Evolutionary conservation across 2,329 filamentous ascomycete species (phyloP), one percentile per base, ranked within the genome.

Genomic region (Nothomitra cinnamomea): DNA sequence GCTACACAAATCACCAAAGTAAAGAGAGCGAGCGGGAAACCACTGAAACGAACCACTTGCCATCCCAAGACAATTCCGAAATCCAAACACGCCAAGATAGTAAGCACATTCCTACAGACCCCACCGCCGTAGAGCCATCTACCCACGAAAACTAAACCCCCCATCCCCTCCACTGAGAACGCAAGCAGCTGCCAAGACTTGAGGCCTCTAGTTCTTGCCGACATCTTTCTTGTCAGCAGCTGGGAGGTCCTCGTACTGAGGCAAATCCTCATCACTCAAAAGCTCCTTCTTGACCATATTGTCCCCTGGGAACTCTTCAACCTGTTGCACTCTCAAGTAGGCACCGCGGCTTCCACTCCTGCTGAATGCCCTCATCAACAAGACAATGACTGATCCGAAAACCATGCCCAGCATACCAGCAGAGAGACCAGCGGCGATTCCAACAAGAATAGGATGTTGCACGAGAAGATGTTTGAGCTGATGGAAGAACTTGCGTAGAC

Each of bases 361-460:
- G 60, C 70, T 68, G 56, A 81, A 63, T 56, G 72, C 66, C 57
- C 77, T 75, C 70, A 78, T 78, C 24, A 81, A 51, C 55, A 76
- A 78, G 52, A 82, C 73, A 53, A 80, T 70, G 53, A 82, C 60
- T 51, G 77, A 79, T 57, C 81, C 82, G 41, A 83, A 65, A 55
- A 80, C 67, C 75, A 87, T 82, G 53, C 80, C 82, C 48, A 86
- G 63, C 41, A 85, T 64, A 65, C 82, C 83, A 57, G 82, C 79
- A 28, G 74, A 72, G 53, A 86, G 74, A 61, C 83, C 84, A 45
- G 81, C 80, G 22, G 79, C 73, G 58, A 87, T 73, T 55, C 84
- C 84, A 58, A 86, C 73, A 52, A 83, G 67, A 53, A 86, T 72
- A 1, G 84, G 83, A 10, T 32, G 28, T 10, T 32, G 4, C 40